Evolutionary conservation across 345 rosid genomes (phyloP).

Genomic region (Conringia planisiliqua): DNA sequence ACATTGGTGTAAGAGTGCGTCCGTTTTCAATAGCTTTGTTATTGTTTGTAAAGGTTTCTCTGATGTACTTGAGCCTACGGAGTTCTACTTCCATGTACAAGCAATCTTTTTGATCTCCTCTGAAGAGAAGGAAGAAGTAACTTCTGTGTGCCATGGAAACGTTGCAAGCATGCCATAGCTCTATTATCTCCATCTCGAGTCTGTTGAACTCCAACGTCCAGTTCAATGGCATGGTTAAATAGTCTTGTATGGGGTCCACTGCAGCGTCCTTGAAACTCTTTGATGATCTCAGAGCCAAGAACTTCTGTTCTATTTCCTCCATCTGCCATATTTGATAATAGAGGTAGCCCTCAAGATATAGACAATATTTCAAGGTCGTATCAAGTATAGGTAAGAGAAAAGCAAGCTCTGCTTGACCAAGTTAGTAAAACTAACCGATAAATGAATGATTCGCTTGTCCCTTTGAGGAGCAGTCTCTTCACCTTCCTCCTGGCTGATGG

Average conservation of each 20-base stretch:
- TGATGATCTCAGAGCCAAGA: slow-evolving; percentile 22
- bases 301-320: slow-evolving; percentile 41
- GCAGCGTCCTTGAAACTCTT: slow-evolving; percentile 65
- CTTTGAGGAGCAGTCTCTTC: slow-evolving; percentile 26
- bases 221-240: slow-evolving; percentile 32
- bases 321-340: slow-evolving; percentile 36
- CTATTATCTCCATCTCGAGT: slow-evolving; percentile 65
- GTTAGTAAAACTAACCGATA: slow-evolving; percentile 35
- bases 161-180: slow-evolving; percentile 79
- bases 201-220: slow-evolving; percentile 69
- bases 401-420: slow-evolving; percentile 8
- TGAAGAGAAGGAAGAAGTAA: slow-evolving; percentile 79
- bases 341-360: neutral
- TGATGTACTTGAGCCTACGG: slow-evolving; percentile 63
- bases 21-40: slow-evolving; percentile 55
- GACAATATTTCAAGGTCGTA: neutral
- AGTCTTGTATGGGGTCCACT: slow-evolving; percentile 67
- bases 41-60: slow-evolving; percentile 48
- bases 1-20: slow-evolving; percentile 36
- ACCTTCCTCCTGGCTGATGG: slow-evolving; percentile 22
- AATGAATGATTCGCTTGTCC: slow-evolving; percentile 40
- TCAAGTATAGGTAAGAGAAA: slow-evolving; percentile 3
- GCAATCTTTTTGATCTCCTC: slow-evolving; percentile 74
- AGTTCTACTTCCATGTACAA: slow-evolving; percentile 90
- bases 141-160: slow-evolving; percentile 80